Conservation (phyloP, 2,329 filamentous ascomycete genomes). For the Diplodia scrobiculata region DNA sequence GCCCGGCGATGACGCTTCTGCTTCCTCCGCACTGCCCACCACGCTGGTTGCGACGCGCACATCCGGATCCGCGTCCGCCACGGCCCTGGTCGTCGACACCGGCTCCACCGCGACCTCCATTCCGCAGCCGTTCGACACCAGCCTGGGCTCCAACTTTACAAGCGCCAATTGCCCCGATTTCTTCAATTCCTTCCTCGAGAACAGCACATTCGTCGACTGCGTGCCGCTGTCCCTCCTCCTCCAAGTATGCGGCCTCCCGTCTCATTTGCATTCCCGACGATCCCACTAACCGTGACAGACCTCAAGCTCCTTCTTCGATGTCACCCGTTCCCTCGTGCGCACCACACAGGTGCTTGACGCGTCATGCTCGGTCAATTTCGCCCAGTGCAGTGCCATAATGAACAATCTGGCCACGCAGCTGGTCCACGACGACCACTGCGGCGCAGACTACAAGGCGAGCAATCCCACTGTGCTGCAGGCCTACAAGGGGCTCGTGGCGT, state of each 20-base stretch:
- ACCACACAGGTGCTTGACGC: constrained; percentile 78
- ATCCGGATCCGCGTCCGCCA: constrained; percentile 9
- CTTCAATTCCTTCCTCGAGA: constrained; percentile 66
- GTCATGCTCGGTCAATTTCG: constrained; percentile 69
- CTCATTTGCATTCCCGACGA: constrained; percentile 2
- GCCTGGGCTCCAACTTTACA: constrained; percentile 57
- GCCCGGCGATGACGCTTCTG: constrained; percentile 19
- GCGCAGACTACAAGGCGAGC: constrained; percentile 65
- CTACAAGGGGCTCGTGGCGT: constrained; percentile 74
- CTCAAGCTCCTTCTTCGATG: constrained; percentile 81
- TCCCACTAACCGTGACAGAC: constrained; percentile 56
- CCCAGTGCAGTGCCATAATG: constrained; percentile 68
- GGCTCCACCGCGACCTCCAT: constrained; percentile 33
- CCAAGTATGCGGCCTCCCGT: constrained; percentile 57
- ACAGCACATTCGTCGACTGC: constrained; percentile 70
- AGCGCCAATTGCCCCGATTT: constrained; percentile 63
- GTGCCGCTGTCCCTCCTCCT: constrained; percentile 83
- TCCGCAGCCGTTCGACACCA: constrained; percentile 52
- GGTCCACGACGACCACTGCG: constrained; percentile 65
- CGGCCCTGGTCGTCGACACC: constrained; percentile 29
- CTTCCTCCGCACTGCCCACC: constrained; percentile 24
- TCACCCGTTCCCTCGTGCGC: constrained; percentile 67
- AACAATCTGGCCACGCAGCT: constrained; percentile 66
- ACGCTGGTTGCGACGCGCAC: constrained; percentile 20
- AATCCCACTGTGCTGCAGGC: constrained; percentile 74